Evolutionary conservation across 805 yeast genomes (phyloP).

Genomic region (Starmerella potacharoeniae): DNA sequence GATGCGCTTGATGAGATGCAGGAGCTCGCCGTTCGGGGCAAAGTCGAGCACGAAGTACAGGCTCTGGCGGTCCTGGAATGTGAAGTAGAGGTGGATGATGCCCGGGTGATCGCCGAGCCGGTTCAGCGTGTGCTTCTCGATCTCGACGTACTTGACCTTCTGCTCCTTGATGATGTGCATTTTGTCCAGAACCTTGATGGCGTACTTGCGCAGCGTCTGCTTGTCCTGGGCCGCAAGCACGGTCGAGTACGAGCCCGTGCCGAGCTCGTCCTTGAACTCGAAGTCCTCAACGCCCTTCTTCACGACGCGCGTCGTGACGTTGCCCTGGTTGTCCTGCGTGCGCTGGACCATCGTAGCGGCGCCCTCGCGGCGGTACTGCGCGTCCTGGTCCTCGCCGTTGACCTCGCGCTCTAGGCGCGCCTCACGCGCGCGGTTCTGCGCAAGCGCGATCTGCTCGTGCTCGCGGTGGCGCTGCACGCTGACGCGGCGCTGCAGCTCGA

Average conservation of each 20-base stretch:
- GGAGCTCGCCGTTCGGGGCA: slow-evolving; percentile 90
- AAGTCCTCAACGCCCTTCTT: slow-evolving; percentile 65
- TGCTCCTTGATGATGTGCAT: slow-evolving; percentile 88
- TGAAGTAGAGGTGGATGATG: slow-evolving; percentile 77
- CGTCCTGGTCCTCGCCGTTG: not conserved
- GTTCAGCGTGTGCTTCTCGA: slow-evolving; percentile 83
- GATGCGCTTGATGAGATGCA: slow-evolving; percentile 49
- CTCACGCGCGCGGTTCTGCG: not conserved
- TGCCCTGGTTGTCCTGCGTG: slow-evolving; percentile 31
- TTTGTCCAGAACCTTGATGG: slow-evolving; percentile 84
- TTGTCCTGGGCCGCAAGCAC: slow-evolving; percentile 78
- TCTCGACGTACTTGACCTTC: slow-evolving; percentile 89
- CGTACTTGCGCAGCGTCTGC: slow-evolving; percentile 64
- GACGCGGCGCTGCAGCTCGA: slow-evolving; percentile 5
- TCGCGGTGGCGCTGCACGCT: not conserved
- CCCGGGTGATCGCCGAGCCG: slow-evolving; percentile 90
- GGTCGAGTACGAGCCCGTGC: slow-evolving; percentile 93
- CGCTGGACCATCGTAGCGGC: slow-evolving; percentile 21
- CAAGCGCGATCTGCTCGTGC: not conserved
- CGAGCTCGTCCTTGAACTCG: slow-evolving; percentile 75
- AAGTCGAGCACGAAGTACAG: slow-evolving; percentile 86
- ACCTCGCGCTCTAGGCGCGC: not conserved
- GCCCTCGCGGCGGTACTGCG: slow-evolving; percentile 9
- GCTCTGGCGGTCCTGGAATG: slow-evolving; percentile 84
- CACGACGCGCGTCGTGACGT: slow-evolving; percentile 40